Conservation (phyloP, 179 eudicot genomes). For the Beta macrorhiza region DNA sequence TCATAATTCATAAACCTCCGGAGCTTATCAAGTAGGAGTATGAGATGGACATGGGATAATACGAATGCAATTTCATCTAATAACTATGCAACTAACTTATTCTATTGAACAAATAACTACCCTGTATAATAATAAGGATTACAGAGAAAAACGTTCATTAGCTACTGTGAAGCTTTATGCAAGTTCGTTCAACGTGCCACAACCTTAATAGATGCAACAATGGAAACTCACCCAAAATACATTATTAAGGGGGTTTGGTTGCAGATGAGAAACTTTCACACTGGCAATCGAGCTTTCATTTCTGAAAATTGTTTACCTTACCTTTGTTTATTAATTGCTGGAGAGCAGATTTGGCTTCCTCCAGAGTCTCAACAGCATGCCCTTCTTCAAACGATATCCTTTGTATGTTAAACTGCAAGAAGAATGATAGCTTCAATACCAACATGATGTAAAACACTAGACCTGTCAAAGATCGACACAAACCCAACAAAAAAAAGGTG, state of each 20-base stretch:
- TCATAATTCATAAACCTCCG: neutral
- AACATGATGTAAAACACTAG: neutral
- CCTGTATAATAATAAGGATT: slow-evolving; percentile 1
- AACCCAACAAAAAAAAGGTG: no score
- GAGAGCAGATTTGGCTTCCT: slow-evolving; percentile 92
- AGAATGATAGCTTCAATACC: neutral
- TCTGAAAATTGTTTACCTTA: slow-evolving; percentile 55
- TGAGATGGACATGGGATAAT: neutral
- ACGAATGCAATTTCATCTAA: neutral
- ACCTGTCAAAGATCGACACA: no score
- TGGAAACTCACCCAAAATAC: slow-evolving; percentile 17
- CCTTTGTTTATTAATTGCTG: slow-evolving; percentile 66
- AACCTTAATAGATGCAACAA: neutral
- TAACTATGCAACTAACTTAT: slow-evolving; percentile 12
- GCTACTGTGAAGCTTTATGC: slow-evolving; percentile 10
- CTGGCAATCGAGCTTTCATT: slow-evolving; percentile 24
- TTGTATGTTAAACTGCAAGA: slow-evolving; percentile 82
- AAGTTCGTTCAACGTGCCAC: neutral
- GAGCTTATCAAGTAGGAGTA: neutral
- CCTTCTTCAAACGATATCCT: slow-evolving; percentile 87
- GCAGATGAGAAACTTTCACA: neutral
- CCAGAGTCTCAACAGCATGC: slow-evolving; percentile 71
- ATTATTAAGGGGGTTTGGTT: neutral
- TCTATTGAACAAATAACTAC: slow-evolving; percentile 15
- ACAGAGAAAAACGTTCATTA: neutral